Percentiles rank a stretch among this genome's conserved stretches.
Conservation (phyloP, 2,329 filamentous ascomycete genomes). For the Cladosporium sp. region DNA sequence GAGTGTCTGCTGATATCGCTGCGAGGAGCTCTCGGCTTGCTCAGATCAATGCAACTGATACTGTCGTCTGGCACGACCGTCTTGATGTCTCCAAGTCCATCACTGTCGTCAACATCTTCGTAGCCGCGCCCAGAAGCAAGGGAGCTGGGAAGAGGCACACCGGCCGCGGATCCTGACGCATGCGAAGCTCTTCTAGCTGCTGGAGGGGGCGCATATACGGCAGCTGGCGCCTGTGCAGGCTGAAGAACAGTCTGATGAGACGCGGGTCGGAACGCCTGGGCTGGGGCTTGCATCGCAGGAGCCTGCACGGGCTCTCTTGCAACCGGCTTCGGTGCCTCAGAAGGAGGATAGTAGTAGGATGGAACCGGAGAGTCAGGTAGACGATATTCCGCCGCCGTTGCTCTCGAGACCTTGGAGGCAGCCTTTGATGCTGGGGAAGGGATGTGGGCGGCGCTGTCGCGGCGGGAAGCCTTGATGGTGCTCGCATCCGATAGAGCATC, state of each 20-base stretch:
- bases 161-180: slow-evolving; percentile 3
- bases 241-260: slow-evolving; percentile 17
- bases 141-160: slow-evolving; percentile 19
- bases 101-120: slow-evolving; percentile 26
- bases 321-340: neutral
- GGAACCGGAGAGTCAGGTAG: slow-evolving; percentile 4
- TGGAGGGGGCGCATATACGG: neutral
- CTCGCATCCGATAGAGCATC: slow-evolving; percentile 23
- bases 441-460: slow-evolving; percentile 24
- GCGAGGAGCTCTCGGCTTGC: neutral
- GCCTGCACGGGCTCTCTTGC: slow-evolving; percentile 13
- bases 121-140: slow-evolving; percentile 10
- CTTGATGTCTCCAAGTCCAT: slow-evolving; percentile 39
- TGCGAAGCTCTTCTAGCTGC: neutral
- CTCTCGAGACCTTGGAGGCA: slow-evolving; percentile 1
- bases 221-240: neutral
- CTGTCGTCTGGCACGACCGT: slow-evolving; percentile 47
- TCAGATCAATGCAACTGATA: slow-evolving; percentile 39
- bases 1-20: slow-evolving; percentile 7
- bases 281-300: slow-evolving; percentile 17
- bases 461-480: slow-evolving; percentile 26
- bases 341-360: slow-evolving; percentile 2
- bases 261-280: slow-evolving; percentile 14
- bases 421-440: slow-evolving; percentile 21
- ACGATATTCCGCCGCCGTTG: slow-evolving; percentile 5